Conservation (phyloP, 176 grass and related monocot genomes). For the Aegilops longissima region DNA sequence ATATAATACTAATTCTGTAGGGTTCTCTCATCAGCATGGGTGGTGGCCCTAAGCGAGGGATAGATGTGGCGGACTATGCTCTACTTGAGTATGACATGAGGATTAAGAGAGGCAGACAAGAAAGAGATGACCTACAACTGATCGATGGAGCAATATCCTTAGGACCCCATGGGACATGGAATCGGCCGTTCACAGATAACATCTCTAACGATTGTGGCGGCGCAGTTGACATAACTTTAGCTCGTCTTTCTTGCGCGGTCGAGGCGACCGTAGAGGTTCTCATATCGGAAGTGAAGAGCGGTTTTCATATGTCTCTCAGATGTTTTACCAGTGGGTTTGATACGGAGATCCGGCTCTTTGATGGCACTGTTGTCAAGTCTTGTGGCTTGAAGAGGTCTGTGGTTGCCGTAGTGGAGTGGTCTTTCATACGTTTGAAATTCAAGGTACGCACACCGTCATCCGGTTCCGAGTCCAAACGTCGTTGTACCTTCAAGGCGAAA, state of each 20-base stretch:
- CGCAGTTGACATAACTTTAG: neutral
- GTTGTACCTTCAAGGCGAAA: neutral
- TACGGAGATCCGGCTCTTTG: neutral
- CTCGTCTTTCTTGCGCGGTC: neutral
- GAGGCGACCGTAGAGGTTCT: neutral
- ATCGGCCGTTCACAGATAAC: neutral
- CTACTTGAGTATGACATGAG: constrained; percentile 24
- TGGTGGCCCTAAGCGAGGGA: constrained; percentile 31
- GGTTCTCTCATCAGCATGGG: constrained; percentile 16
- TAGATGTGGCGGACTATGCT: neutral
- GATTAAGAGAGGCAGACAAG: constrained; percentile 13
- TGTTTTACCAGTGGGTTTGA: neutral
- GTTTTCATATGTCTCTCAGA: neutral
- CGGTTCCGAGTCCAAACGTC: neutral
- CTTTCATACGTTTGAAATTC: constrained; percentile 8
- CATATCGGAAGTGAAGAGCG: neutral
- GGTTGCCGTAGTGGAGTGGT: neutral
- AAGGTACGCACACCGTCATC: neutral
- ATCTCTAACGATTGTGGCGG: neutral
- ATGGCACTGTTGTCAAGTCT: neutral
- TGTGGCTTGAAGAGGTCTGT: neutral
- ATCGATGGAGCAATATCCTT: neutral
- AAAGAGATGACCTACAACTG: constrained; percentile 19
- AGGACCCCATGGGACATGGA: neutral
- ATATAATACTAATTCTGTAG: constrained; percentile 2